Evolutionary conservation across 176 grass and related monocot genomes (phyloP).

Genomic region (Bothriochloa decipiens): DNA sequence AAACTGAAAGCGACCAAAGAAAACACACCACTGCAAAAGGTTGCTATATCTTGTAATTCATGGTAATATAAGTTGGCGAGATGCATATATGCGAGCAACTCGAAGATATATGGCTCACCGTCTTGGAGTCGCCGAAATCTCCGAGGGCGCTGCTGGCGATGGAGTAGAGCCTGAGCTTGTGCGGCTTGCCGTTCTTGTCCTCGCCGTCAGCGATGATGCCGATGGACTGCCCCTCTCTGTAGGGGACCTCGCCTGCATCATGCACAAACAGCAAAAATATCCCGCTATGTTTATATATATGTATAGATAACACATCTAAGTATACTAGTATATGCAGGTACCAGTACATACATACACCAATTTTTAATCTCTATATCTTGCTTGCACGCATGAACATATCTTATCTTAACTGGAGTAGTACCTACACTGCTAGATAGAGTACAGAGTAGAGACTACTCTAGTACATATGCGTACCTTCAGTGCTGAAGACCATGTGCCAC

Average conservation of each 20-base stretch:
- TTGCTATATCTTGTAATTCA: not conserved
- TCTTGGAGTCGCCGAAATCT: conserved; percentile 87
- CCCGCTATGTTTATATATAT: not conserved
- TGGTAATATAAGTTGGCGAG: not conserved
- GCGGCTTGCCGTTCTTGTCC: conserved; percentile 96
- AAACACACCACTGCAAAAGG: not conserved
- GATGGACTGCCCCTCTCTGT: conserved; percentile 93
- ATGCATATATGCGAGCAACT: not conserved
- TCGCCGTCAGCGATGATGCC: conserved; percentile 79
- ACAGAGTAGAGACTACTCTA: not conserved
- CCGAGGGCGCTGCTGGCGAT: conserved; percentile 93
- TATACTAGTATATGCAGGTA: no score
- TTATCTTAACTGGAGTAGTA: not conserved
- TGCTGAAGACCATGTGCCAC: conserved; percentile 99
- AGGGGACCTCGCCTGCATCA: conserved; percentile 66
- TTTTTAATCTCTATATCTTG: not conserved
- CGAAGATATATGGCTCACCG: not conserved
- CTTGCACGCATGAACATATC: not conserved
- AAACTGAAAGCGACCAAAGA: not conserved
- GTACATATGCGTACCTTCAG: conserved; percentile 43
- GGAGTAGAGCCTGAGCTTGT: conserved; percentile 91
- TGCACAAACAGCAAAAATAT: not conserved
- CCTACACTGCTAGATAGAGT: no score
- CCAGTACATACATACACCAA: not conserved
- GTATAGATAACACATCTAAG: not conserved